These are phyloP conservation scores for Sporisorium graminicola DNA, from an alignment of 1,284 basidiomycete species.

Conservation along the genomic window DNA sequence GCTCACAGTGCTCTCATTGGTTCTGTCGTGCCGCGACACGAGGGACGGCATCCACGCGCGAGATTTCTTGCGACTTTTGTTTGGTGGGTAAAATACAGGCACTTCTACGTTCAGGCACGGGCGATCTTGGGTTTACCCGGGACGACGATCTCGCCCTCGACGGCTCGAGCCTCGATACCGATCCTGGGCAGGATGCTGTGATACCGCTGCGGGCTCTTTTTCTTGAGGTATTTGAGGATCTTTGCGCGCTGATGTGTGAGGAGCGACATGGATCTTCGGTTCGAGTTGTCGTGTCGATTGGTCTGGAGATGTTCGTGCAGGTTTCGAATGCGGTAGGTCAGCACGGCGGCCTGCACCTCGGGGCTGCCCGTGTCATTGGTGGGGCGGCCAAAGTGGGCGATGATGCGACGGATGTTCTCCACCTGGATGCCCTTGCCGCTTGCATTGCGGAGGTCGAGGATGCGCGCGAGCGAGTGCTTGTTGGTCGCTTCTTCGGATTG, in stretches of 20 bases:
- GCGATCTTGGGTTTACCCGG: constrained; percentile 63
- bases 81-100: background rate
- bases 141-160: constrained; percentile 84
- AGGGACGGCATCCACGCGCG: background rate
- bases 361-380: constrained; percentile 79
- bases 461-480: constrained; percentile 77
- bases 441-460: constrained; percentile 88
- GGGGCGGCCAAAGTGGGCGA: constrained; percentile 79
- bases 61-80: background rate
- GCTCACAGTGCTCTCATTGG: background rate
- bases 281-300: constrained; percentile 82
- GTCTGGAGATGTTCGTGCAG: constrained; percentile 80
- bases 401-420: constrained; percentile 85
- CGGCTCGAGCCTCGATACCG: constrained; percentile 81
- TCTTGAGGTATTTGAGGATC: constrained; percentile 83
- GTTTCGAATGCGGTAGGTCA: constrained; percentile 87
- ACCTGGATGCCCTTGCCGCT: constrained; percentile 84
- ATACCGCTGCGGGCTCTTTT: constrained; percentile 79
- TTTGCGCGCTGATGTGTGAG: constrained; percentile 87
- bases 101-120: constrained; percentile 8
- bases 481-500: constrained; percentile 74
- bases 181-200: constrained; percentile 80
- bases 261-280: constrained; percentile 79
- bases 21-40: background rate
- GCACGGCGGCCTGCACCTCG: constrained; percentile 89